Evolutionary conservation across 805 yeast genomes (phyloP), one percentile per base, ranked within the genome.

Genomic region (Wickerhamomyces chaumierensis): DNA sequence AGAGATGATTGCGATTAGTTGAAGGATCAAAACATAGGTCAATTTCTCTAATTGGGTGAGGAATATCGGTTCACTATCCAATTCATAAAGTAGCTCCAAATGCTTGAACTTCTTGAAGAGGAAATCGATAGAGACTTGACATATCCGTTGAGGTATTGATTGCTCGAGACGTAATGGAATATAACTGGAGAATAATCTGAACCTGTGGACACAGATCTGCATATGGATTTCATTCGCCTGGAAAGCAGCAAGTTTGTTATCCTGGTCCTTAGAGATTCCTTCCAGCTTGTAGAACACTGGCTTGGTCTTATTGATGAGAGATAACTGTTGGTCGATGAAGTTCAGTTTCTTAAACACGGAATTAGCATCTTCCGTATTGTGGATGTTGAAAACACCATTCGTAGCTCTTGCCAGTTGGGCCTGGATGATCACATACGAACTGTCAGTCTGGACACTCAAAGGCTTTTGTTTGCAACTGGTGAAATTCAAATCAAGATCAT

Each of bases 161-260:
- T 7, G 14, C n/a, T 25, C 14, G 18, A 31, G 11, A 15, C 7
- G 18, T 6, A 31, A 31, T 5, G 17, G 17, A 12, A 31, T 16
- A 13, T 31, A 31, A 18, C 33, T 31, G 71, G 57, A 21, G 57
- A 39, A 45, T 2, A 45, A 37, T 15, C 48, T 36, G 37, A 19
- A 36, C 11, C 48, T 31, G 18, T 42, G 43, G 18, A 42, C 33
- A 27, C 36, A 39, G 12, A 42, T 31, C 27, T 35, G 36, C 3
- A 36, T 36, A 5, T 33, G 38, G 8, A 45, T 31, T 2, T 39
- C 34, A 14, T 37, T 31, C 3, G 35, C 32, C 21, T 45, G 42
- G 32, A 45, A 45, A 4, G 33, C 20, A 3, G 18, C 27, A 3
- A 36, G 37, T 18, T 45, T 45, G 18, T 41, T 44, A 8, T 6